phyloP scores from a whole-genome alignment of 345 rosid species.

The Viola odorata region DNA sequence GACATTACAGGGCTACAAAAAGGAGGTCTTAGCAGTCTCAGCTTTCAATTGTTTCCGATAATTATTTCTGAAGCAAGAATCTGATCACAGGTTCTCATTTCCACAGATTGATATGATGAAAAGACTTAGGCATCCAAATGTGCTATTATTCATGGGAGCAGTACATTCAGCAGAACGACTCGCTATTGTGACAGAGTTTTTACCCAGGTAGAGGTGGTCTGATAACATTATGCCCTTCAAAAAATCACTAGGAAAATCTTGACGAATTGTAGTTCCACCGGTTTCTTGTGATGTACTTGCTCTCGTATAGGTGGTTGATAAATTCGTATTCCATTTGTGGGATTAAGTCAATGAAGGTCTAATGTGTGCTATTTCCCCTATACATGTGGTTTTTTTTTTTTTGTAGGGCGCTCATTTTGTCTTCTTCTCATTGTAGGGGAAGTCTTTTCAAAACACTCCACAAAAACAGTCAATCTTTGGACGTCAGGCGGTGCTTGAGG shows the following conservation, averaged over 20 bases:
- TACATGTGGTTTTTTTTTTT: background rate
- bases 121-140: conserved; percentile 87
- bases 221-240: too few relatives aligned
- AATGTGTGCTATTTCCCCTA: background rate
- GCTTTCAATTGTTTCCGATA: conserved; percentile 5
- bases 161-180: conserved; percentile 62
- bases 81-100: conserved; percentile 1
- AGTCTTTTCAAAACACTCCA: conserved; percentile 89
- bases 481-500: conserved; percentile 58
- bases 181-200: conserved; percentile 77
- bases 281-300: background rate
- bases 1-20: conserved; percentile 55
- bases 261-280: background rate
- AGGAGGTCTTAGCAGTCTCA: conserved; percentile 50
- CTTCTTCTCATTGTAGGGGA: conserved; percentile 50
- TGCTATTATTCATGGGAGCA: conserved; percentile 90
- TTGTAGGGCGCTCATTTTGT: too few relatives aligned
- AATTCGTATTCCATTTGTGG: background rate
- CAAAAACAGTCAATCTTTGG: conserved; percentile 60
- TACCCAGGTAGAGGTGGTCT: conserved; percentile 54
- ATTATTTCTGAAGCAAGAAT: background rate
- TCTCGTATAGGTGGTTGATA: background rate
- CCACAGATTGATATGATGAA: conserved; percentile 69
- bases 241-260: too few relatives aligned
- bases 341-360: background rate